A percentile compares a stretch with the other conserved stretches of the same genome.
Conservation (phyloP, 1,284 basidiomycete species). For the Cryptococcus amylolentus region DNA sequence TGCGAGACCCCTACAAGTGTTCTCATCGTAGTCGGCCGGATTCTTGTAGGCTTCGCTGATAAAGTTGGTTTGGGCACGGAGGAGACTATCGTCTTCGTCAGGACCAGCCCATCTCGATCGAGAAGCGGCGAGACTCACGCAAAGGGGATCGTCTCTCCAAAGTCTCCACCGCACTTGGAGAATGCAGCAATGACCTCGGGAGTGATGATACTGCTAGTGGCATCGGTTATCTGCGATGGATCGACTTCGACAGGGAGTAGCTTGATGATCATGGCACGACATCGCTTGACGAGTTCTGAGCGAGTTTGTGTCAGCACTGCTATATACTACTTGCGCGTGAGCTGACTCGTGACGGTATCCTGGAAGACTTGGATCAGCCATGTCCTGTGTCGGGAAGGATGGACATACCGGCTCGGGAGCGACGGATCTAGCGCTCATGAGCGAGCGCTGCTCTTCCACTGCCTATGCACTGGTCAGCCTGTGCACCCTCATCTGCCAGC, state of each 20-base stretch:
- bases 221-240: constrained; percentile 38
- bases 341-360: constrained; percentile 35
- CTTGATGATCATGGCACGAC: constrained; percentile 70
- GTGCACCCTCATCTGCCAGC: too few relatives aligned
- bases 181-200: constrained; percentile 52
- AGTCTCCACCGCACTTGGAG: constrained; percentile 55
- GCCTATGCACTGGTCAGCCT: constrained; percentile 12
- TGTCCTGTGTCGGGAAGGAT: background rate
- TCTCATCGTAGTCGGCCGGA: constrained; percentile 78
- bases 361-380: constrained; percentile 2
- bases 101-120: background rate
- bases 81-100: constrained; percentile 53
- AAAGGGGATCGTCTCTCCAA: constrained; percentile 66
- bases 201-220: constrained; percentile 49
- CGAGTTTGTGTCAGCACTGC: background rate
- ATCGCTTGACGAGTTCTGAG: constrained; percentile 63
- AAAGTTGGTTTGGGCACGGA: constrained; percentile 75
- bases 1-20: constrained; percentile 71
- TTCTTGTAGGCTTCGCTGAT: constrained; percentile 53
- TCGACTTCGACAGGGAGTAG: constrained; percentile 71
- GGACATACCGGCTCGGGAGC: constrained; percentile 38
- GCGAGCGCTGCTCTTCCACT: constrained; percentile 41
- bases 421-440: constrained; percentile 33
- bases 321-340: background rate
- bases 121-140: constrained; percentile 21